Base-by-base conservation (phyloP, 2,329 filamentous ascomycete genomes). In the Fusarium napiforme region DNA sequence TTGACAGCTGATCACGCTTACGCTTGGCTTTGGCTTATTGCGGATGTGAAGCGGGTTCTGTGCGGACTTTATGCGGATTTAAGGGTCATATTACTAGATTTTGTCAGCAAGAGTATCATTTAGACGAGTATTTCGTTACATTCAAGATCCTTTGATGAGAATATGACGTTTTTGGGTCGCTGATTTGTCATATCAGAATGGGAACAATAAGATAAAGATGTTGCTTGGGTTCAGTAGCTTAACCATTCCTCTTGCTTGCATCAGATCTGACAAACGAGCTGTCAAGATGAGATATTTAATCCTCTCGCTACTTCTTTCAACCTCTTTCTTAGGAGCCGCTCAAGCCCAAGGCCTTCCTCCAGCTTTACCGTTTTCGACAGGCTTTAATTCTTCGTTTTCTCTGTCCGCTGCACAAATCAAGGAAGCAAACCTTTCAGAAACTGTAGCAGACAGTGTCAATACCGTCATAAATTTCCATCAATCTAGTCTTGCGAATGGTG, bases 341-440 rank as follows among this genome's bases (percentile, higher is more conserved):
- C 19, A 23, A 9, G 45, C 52, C 1, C 64, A 60, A 11, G 40
- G 12, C 18, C 12, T 65, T 4, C 23, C 64, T 11, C 45, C 26
- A 26, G 64, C 64, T 5, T 9, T 66, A 0, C 64, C 52, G 1
- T 52, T 67, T 32, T 67, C 43, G 18, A 64, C 64, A 4, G 45
- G 37, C 19, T 75, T 70, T 12, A 75, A 75, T 49, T 75, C 72
- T 2, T 68, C 73, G 2, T 73, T 75, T 16, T 53, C 61, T 1
- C 50, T 75, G 1, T 53, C 62, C 1, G 5, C 55, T 2, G 30
- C 39, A 2, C 70, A 75, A 16, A 69, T 75, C 18, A 46, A 46
- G 16, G 53, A 36, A 2, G 64, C 58, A 2, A 32, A 60, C 12
- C 50, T 76, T 3, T 58, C 57, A 1, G 34, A 72, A 1, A 57